Conservation (phyloP, 352 stramenopile species). For the Pythium dissotocum region DNA sequence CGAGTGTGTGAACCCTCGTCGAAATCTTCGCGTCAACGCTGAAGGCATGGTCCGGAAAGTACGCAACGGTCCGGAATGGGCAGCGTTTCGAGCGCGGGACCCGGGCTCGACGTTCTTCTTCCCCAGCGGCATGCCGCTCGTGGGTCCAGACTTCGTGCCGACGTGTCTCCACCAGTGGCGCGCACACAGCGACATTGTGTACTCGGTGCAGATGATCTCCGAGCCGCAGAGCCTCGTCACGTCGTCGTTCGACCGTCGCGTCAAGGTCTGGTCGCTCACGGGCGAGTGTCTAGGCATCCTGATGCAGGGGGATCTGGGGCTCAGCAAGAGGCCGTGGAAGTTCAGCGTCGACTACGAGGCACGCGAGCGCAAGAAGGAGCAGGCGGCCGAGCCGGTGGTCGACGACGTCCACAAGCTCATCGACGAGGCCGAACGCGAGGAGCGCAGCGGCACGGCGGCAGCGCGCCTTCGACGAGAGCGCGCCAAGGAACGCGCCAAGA, state of each 20-base stretch:
- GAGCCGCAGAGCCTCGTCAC: slow-evolving; percentile 72
- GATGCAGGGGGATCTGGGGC: slow-evolving; percentile 66
- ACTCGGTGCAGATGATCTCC: slow-evolving; percentile 72
- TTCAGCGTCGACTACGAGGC: slow-evolving; percentile 78
- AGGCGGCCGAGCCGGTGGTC: slow-evolving; percentile 50
- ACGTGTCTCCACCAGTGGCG: slow-evolving; percentile 60
- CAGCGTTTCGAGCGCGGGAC: slow-evolving; percentile 52
- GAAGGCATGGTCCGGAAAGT: slow-evolving; percentile 69
- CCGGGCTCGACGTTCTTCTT: slow-evolving; percentile 64
- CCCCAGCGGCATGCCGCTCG: slow-evolving; percentile 47
- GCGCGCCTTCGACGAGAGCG: slow-evolving; percentile 8
- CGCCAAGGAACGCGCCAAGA: slow-evolving; percentile 5
- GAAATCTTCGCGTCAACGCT: slow-evolving; percentile 75
- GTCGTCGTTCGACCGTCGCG: slow-evolving; percentile 74
- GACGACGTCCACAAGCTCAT: slow-evolving; percentile 55
- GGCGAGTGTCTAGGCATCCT: slow-evolving; percentile 73
- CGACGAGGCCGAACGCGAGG: slow-evolving; percentile 23
- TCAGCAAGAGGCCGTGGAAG: slow-evolving; percentile 52
- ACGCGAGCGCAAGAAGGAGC: slow-evolving; percentile 68
- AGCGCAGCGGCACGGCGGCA: neutral
- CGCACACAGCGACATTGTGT: slow-evolving; percentile 74
- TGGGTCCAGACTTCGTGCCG: slow-evolving; percentile 1
- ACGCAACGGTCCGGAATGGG: slow-evolving; percentile 62
- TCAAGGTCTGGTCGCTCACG: slow-evolving; percentile 69
- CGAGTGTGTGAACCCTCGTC: slow-evolving; percentile 71